Evolutionary conservation across 805 yeast species (phyloP).

Genomic region (Teunomyces pallodes): DNA sequence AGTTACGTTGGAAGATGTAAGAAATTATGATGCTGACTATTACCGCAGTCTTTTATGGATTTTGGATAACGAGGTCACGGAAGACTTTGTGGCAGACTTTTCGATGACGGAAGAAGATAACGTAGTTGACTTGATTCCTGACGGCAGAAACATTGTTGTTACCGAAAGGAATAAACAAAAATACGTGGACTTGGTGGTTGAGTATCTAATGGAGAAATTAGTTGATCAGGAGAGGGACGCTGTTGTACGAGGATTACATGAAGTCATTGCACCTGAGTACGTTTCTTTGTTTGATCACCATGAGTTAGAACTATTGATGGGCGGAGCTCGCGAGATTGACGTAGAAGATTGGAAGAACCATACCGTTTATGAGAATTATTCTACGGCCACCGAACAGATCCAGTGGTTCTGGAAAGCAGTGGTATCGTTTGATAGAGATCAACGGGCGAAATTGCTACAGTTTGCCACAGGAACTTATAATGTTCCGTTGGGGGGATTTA

Average conservation of each 20-base stretch:
- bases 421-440: constrained; percentile 87
- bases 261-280: constrained; percentile 78
- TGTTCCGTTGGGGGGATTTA: constrained; percentile 93
- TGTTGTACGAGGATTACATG: constrained; percentile 84
- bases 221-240: constrained; percentile 84
- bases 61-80: constrained; percentile 94
- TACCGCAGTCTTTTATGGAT: constrained; percentile 93
- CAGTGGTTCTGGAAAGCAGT: constrained; percentile 99
- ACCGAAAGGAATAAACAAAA: constrained; percentile 89
- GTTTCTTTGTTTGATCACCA: constrained; percentile 90
- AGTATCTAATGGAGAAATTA: constrained; percentile 77
- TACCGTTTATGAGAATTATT: constrained; percentile 76
- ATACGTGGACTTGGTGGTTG: constrained; percentile 81
- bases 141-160: constrained; percentile 81
- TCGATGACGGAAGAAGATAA: constrained; percentile 89
- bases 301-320: constrained; percentile 85
- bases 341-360: constrained; percentile 94
- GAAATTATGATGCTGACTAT: constrained; percentile 85
- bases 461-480: constrained; percentile 97
- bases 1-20: constrained; percentile 89
- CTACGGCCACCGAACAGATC: constrained; percentile 78
- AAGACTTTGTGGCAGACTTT: constrained; percentile 89
- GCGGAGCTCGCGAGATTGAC: constrained; percentile 94
- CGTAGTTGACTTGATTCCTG: constrained; percentile 72
- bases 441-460: constrained; percentile 88